Evolutionary conservation across 257 asterid species (phyloP).

Genomic region (Orobanche coerulescens): DNA sequence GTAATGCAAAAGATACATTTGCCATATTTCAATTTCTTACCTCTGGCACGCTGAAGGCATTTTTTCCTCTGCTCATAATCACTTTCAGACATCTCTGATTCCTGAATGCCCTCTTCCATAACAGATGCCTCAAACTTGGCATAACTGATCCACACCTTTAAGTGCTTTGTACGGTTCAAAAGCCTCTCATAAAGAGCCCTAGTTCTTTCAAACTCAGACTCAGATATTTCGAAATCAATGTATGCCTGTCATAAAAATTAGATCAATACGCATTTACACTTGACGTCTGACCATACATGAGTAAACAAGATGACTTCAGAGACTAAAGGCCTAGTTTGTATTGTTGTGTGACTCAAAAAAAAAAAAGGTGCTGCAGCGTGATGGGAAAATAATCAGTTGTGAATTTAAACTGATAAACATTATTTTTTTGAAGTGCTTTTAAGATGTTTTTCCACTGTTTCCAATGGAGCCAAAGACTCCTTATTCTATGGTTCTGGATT

Average conservation of each 20-base stretch:
- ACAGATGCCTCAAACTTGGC: conserved; percentile 90
- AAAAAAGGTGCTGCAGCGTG: too few relatives aligned
- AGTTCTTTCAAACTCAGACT: conserved; percentile 70
- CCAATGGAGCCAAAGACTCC: too few relatives aligned
- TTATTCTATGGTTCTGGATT: too few relatives aligned
- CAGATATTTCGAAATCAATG: conserved; percentile 90
- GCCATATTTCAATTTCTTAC: conserved; percentile 30
- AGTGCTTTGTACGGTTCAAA: conserved; percentile 78
- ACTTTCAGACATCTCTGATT: conserved; percentile 40
- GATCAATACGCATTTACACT: conserved; percentile 4
- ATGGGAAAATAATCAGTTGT: too few relatives aligned
- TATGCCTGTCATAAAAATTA: conserved; percentile 56
- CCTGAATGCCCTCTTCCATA: conserved; percentile 35
- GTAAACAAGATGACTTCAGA: conserved; percentile 3
- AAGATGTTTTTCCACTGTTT: too few relatives aligned
- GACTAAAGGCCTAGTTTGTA: too few relatives aligned
- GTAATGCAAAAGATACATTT: neutral
- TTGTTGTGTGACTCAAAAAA: too few relatives aligned
- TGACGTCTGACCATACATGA: neutral
- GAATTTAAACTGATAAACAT: too few relatives aligned
- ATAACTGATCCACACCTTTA: conserved; percentile 96
- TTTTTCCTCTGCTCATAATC: conserved; percentile 39
- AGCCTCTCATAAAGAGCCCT: conserved; percentile 91
- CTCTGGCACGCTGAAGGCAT: conserved; percentile 73
- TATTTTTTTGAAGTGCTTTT: too few relatives aligned